Conservation (phyloP, 768 basidiomycete species). For the Leccinum olivaceopallidum region DNA sequence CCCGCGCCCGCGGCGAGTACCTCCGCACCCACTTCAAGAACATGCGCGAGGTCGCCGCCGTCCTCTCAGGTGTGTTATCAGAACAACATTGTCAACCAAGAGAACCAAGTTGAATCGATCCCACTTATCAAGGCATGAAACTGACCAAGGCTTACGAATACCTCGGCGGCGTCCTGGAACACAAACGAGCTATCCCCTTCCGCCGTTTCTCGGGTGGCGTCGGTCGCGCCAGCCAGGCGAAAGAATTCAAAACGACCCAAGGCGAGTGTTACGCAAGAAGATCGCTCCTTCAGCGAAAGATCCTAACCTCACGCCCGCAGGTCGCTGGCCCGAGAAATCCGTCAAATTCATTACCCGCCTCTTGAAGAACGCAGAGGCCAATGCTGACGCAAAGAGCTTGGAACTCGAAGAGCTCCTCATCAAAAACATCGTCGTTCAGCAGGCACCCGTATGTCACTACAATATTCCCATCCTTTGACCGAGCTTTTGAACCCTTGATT, state of each 20-base stretch:
- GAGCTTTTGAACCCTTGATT: constrained; percentile 5
- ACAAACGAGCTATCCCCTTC: constrained; percentile 97
- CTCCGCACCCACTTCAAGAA: constrained; percentile 99
- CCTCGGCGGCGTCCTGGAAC: constrained; percentile 91
- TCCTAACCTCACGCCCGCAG: constrained; percentile 40
- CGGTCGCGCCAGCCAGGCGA: constrained; percentile 91
- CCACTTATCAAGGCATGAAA: constrained; percentile 67
- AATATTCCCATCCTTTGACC: neutral
- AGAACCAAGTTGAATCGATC: constrained; percentile 6
- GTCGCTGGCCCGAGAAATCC: constrained; percentile 99
- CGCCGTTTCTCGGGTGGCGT: constrained; percentile 94
- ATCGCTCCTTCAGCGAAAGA: neutral
- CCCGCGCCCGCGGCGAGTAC: constrained; percentile 94
- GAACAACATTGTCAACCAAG: neutral
- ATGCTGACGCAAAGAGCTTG: constrained; percentile 96
- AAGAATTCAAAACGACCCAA: constrained; percentile 95
- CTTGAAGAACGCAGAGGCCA: constrained; percentile 98
- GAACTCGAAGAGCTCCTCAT: constrained; percentile 90
- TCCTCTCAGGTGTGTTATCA: constrained; percentile 69
- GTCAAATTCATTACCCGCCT: constrained; percentile 93
- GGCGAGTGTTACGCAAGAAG: constrained; percentile 51
- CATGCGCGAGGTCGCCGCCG: constrained; percentile 98
- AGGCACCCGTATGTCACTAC: constrained; percentile 80
- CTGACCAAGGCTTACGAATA: constrained; percentile 94
- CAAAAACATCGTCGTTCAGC: constrained; percentile 97